Evolutionary conservation across 768 basidiomycete genomes (phyloP).

Genomic region (Brasilioporus rufonigricans): DNA sequence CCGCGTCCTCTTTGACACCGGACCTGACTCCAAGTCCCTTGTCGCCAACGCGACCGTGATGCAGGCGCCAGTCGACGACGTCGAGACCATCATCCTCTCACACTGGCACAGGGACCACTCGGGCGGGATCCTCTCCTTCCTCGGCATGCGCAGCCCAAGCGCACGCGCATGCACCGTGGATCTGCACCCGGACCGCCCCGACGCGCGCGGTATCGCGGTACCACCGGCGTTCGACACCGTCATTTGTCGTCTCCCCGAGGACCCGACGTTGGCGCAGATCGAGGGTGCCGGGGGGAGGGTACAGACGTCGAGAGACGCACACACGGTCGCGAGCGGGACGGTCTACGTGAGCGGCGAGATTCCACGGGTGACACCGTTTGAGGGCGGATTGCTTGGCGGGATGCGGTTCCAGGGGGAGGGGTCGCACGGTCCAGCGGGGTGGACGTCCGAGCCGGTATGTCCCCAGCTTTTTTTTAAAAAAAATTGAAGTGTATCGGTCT

Average conservation of each 20-base stretch:
- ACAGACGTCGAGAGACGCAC: conserved; percentile 57
- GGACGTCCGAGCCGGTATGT: conserved; percentile 57
- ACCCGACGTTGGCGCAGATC: conserved; percentile 73
- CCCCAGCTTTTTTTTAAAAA: no score
- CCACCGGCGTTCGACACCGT: conserved; percentile 58
- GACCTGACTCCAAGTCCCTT: conserved; percentile 74
- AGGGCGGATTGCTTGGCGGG: conserved; percentile 65
- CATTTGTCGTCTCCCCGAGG: conserved; percentile 57
- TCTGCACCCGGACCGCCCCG: conserved; percentile 74
- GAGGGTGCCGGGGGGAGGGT: conserved; percentile 50
- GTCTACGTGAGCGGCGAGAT: conserved; percentile 84
- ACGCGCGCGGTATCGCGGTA: conserved; percentile 70
- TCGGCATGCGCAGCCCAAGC: conserved; percentile 40
- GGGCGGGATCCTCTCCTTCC: conserved; percentile 68
- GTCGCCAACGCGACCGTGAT: conserved; percentile 68
- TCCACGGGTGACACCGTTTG: conserved; percentile 64
- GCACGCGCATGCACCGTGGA: conserved; percentile 52
- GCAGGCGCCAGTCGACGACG: conserved; percentile 47
- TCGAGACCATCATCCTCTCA: conserved; percentile 68
- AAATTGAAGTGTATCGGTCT: no score
- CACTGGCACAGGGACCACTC: conserved; percentile 82
- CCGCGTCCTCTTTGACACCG: conserved; percentile 78
- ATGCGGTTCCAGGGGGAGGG: conserved; percentile 54
- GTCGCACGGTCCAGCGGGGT: conserved; percentile 30
- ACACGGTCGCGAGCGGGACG: conserved; percentile 59